Evolutionary conservation across 2,329 filamentous ascomycete species (phyloP).

Genomic region (Boeremia lycopersici): DNA sequence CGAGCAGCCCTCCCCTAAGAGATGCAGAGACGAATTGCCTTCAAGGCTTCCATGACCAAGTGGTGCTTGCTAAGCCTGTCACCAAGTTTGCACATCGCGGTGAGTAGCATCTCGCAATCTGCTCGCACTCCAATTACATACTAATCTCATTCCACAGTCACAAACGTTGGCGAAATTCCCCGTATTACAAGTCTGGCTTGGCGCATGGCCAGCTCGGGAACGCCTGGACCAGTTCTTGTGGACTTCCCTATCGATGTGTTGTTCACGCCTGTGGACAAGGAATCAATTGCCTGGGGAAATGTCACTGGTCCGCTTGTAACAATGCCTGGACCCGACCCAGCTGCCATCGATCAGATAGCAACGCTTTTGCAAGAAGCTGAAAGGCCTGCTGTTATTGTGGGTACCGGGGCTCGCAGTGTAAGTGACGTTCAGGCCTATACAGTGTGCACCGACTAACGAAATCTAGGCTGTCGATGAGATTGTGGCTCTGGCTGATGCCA

Average conservation of each 20-base stretch:
- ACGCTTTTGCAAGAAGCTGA: slow-evolving; percentile 43
- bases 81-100: slow-evolving; percentile 55
- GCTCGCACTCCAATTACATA: background rate
- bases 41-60: slow-evolving; percentile 56
- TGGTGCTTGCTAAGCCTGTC: slow-evolving; percentile 51
- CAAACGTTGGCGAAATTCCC: slow-evolving; percentile 53
- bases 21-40: slow-evolving; percentile 56
- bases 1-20: slow-evolving; percentile 52
- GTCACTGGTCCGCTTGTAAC: slow-evolving; percentile 43
- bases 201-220: slow-evolving; percentile 48
- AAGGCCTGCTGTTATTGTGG: slow-evolving; percentile 51
- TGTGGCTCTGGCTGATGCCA: slow-evolving; percentile 42
- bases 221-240: slow-evolving; percentile 49
- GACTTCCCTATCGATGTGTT: slow-evolving; percentile 51
- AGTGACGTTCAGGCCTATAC: background rate
- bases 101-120: background rate
- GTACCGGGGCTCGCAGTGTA: slow-evolving; percentile 44
- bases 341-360: slow-evolving; percentile 43
- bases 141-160: slow-evolving; percentile 26
- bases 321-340: slow-evolving; percentile 46
- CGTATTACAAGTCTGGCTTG: slow-evolving; percentile 53
- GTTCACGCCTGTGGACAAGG: slow-evolving; percentile 48
- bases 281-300: slow-evolving; percentile 51
- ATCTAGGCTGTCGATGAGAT: slow-evolving; percentile 38
- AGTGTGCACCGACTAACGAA: background rate